phyloP scores from a whole-genome alignment of 2,329 filamentous ascomycete species.

The Pseudogymnoascus sp. region DNA sequence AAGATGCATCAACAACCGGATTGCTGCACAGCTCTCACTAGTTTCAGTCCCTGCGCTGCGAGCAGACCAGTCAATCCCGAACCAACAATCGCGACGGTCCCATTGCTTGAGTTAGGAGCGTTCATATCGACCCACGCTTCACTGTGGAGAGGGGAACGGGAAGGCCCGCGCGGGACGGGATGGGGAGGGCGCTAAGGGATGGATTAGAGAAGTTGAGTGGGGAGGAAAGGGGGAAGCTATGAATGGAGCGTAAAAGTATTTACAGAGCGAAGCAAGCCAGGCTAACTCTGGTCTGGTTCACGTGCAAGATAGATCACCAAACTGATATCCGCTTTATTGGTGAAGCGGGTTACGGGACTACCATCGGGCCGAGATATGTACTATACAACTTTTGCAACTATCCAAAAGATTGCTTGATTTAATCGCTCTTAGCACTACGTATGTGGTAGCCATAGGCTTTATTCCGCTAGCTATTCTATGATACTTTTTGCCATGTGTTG shows the following conservation, averaged over 20 bases:
- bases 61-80: slow-evolving; percentile 34
- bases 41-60: slow-evolving; percentile 32
- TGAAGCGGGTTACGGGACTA: background rate
- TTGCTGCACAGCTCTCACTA: slow-evolving; percentile 19
- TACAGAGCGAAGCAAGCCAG: background rate
- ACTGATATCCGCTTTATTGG: background rate
- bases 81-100: slow-evolving; percentile 30
- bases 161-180: slow-evolving; percentile 57
- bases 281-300: background rate
- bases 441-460: too few species aligned
- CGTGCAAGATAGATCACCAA: background rate
- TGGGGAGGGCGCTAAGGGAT: slow-evolving; percentile 50
- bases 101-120: background rate
- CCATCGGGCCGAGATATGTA: background rate
- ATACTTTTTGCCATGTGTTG: too few species aligned
- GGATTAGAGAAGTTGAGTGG: slow-evolving; percentile 52
- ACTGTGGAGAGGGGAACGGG: slow-evolving; percentile 59
- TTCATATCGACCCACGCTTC: background rate
- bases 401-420: background rate
- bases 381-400: background rate
- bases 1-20: slow-evolving; percentile 8
- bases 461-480: too few species aligned
- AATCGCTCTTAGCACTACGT: background rate
- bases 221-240: slow-evolving; percentile 4
- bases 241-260: background rate